Base-by-base conservation (phyloP, 257 asterid genomes). In the Penstemon barbatus region DNA sequence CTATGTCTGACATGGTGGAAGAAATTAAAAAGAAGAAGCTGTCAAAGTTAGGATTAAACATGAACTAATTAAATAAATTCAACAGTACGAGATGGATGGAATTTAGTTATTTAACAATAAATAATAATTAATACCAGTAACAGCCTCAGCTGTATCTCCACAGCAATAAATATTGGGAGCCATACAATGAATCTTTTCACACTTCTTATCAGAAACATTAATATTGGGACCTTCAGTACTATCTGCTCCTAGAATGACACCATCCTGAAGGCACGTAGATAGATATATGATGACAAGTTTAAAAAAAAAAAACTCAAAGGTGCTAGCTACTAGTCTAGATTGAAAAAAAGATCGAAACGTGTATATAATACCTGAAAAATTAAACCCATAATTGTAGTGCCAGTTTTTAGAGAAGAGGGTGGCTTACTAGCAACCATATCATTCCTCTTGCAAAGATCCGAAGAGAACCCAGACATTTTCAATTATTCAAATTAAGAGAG, bases 241-340 rank as follows among this genome's bases (percentile, higher is more conserved):
- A 69, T 94, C 98, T 40, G 99, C 99, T 78, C 99, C 99, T 37
- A 94, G 97, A 78, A 94, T 91, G 72, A 94, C 92, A 70, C 98
- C 98, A 69, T 91, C 97, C 99, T 94, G 40, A 71, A 66, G 71
- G 72, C 52, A 76, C 42, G 72, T n/a, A 57, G 60, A 72, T 44
- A 61, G 18, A 15, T 15, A 15, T 15, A 15, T 15, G 19, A 51
- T 19, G n/a, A 65, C 76, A 69, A 61, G 50, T n/a, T 19, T 10
- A 0, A 64, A 73, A 58, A n/a, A n/a, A n/a, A n/a, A n/a, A n/a
- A n/a, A n/a, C n/a, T n/a, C n/a, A n/a, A n/a, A n/a, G n/a, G n/a
- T n/a, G n/a, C n/a, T n/a, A n/a, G n/a, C n/a, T n/a, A n/a, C n/a
- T n/a, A n/a, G n/a, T n/a, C n/a, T n/a, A n/a, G n/a, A n/a, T n/a